Base-by-base conservation (phyloP, 768 basidiomycete genomes). In the Panellus pusillus region DNA sequence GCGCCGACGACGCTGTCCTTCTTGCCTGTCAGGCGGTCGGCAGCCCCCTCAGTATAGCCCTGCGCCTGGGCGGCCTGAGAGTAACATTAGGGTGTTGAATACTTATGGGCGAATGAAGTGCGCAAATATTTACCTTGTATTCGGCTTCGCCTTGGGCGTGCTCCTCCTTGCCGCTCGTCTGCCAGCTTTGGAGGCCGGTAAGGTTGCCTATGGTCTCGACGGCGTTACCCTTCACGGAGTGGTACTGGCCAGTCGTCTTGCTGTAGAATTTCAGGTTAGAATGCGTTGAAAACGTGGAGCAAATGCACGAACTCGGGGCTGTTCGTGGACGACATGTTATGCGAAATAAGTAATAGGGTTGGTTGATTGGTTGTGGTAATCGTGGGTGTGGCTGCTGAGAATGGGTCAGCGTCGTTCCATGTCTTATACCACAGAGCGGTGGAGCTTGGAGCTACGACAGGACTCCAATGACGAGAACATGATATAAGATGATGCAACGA, bases 91-190 rank as follows among this genome's bases (percentile, higher is more conserved):
- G 24, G 24, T 24, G 24, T n/a, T n/a, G 24, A 24, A 24, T 24
- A n/a, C n/a, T n/a, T n/a, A 3, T 35, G 32, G 14, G 32, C 8
- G 32, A 35, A 11, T 35, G 11, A 35, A 11, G 14, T 7, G 14
- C 11, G 32, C 9, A 35, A 35, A 7, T 3, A 14, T 35, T 35
- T 35, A 35, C 32, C 24, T 67, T 65, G 63, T 64, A 65, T 54
- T 70, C 70, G 19, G 63, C 68, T 54, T 76, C 74, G 24, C 74
- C 74, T 6, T 58, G 48, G n/a, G 65, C 69, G 60, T 75, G 74
- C 61, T 75, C 73, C 58, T 74, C 59, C 47, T 72, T 66, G 36
- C 75, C 75, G 24, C 66, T 68, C 0, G 62, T 37, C 27, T 61
- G 56, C 75, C 74, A 76, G 4, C 68, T 57, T 9, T 47, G 52